Base-by-base conservation (phyloP, 1,284 basidiomycete species). In the Jaminaea rosea region DNA sequence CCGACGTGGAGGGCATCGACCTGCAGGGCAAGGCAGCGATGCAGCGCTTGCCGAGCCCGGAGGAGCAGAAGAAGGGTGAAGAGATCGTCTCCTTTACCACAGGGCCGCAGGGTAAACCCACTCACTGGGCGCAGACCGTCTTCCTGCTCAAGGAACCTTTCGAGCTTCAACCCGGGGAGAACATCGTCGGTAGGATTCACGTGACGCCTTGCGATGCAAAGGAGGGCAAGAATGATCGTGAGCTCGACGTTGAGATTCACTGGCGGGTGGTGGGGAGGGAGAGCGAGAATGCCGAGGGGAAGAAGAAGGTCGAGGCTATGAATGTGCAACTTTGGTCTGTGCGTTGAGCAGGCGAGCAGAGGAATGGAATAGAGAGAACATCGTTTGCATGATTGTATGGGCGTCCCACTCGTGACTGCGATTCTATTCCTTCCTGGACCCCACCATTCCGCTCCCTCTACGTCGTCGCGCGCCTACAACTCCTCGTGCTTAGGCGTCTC, bases 101-200 rank as follows among this genome's bases (percentile, higher is more conserved):
- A 0, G 88, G 90, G 0, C 90, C 93, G 4, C 57, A 77, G 63
- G 88, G 87, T 58, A 82, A 83, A 45, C 83, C 87, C 21, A 98
- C 93, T n/a, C 93, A 98, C 74, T 98, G 93, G 93, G 93, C 93
- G 74, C 93, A 98, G 73, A 92, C 92, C 0, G 69, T 91, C 10
- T 94, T 98, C 75, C 76, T 97, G 59, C 78, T 98, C 57, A 80
- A 82, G 50, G 82, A 90, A 47, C 86, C 89, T 0, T 81, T 97
- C 55, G 68, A 75, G 23, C 84, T 87, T 0, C 77, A 80, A 7
- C 81, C 86, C 73, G 90, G 89, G 84, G 53, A 48, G 1, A 73
- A 79, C n/a, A 82, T 97, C 27, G 75, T 79, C 6, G 93, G 93
- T 7, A 81, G 77, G 24, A 92, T 97, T 79, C 81, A 82, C 63